These are phyloP conservation scores for Blastobotrys illinoisensis DNA, from an alignment of 1,139 yeast genomes.

Conservation along the genomic window DNA sequence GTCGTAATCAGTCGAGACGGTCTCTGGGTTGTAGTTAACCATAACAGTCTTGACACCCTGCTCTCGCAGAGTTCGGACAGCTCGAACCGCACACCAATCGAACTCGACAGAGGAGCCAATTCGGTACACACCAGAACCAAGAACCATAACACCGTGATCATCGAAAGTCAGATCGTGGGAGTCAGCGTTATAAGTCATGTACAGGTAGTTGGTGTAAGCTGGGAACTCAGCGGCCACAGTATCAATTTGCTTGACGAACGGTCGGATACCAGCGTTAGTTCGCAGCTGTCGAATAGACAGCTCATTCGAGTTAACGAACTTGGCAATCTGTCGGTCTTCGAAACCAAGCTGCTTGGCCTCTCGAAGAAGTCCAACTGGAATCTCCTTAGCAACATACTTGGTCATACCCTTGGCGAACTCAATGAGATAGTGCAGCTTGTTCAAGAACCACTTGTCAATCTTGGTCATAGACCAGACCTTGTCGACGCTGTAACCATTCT, in stretches of 20 bases:
- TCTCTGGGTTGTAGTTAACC: slow-evolving; percentile 98
- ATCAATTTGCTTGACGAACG: slow-evolving; percentile 95
- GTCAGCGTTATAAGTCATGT: slow-evolving; percentile 92
- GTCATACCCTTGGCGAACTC: slow-evolving; percentile 60
- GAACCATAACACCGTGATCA: slow-evolving; percentile 83
- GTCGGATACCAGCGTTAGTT: slow-evolving; percentile 80
- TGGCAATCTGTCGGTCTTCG: slow-evolving; percentile 95
- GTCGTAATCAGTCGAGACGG: slow-evolving; percentile 96
- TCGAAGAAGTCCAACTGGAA: slow-evolving; percentile 59
- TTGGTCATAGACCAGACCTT: slow-evolving; percentile 88
- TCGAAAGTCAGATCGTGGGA: slow-evolving; percentile 78
- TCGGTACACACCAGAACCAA: slow-evolving; percentile 92
- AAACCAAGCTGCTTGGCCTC: slow-evolving; percentile 97
- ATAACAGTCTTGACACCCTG: slow-evolving; percentile 86
- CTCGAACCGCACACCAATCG: slow-evolving; percentile 95
- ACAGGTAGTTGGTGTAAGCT: slow-evolving; percentile 89
- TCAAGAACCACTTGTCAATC: slow-evolving; percentile 95
- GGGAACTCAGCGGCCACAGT: slow-evolving; percentile 99
- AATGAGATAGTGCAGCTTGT: slow-evolving; percentile 72
- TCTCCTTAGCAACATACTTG: slow-evolving; percentile 43
- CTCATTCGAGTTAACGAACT: slow-evolving; percentile 84
- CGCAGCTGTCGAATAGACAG: slow-evolving; percentile 88
- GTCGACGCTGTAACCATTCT: slow-evolving; percentile 84
- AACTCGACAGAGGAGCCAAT: slow-evolving; percentile 93
- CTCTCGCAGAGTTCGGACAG: slow-evolving; percentile 89